Percentiles rank a stretch among this genome's conserved stretches.
Conservation (phyloP, 2,329 filamentous ascomycete genomes). For the Diaporthe sp. region DNA sequence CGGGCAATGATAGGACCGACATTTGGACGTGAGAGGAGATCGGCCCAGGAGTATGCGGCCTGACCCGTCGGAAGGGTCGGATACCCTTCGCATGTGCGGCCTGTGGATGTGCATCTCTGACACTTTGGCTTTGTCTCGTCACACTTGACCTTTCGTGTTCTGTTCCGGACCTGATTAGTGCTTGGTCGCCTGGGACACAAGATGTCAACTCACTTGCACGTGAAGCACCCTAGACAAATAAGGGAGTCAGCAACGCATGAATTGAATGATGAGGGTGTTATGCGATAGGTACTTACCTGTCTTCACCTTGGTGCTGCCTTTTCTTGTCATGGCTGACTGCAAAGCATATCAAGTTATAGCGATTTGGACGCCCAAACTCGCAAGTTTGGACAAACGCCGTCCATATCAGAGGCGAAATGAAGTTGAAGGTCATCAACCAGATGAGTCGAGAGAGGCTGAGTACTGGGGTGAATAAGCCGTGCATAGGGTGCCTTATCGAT, state of each 20-base stretch:
- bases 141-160: conserved; percentile 46
- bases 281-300: conserved; percentile 21
- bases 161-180: conserved; percentile 16
- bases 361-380: too few relatives aligned
- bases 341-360: not conserved
- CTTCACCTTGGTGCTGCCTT: conserved; percentile 38
- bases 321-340: conserved; percentile 32
- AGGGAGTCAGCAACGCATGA: not conserved
- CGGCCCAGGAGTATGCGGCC: conserved; percentile 38
- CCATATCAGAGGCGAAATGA: not conserved
- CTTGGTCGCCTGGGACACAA: not conserved
- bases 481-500: too few relatives aligned
- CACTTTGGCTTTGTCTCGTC: conserved; percentile 46
- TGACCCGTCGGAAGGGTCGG: conserved; percentile 30
- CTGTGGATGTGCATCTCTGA: conserved; percentile 42
- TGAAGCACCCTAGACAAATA: conserved; percentile 33
- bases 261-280: not conserved
- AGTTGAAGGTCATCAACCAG: not conserved
- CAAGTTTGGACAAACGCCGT: not conserved
- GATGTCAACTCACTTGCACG: conserved; percentile 39
- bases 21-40: conserved; percentile 23
- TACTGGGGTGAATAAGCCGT: too few relatives aligned
- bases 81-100: conserved; percentile 45
- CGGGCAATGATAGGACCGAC: not conserved
- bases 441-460: not conserved